Base-by-base conservation (phyloP, 2,329 filamentous ascomycete genomes). In the Camillea tinctor region DNA sequence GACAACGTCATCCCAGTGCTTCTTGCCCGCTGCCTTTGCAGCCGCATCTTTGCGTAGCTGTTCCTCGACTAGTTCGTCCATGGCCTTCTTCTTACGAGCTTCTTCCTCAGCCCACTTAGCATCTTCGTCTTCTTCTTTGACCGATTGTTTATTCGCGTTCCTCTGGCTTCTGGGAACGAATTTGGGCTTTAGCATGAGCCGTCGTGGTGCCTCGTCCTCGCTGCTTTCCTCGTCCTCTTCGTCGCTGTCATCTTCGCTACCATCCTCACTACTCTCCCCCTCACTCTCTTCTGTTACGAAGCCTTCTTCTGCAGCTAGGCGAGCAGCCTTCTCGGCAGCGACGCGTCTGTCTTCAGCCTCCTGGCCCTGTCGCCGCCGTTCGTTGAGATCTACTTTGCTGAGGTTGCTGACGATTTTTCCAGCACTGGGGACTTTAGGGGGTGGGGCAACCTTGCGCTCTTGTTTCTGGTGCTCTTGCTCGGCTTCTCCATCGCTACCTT, bases 31-130 rank as follows among this genome's bases (percentile, higher is more conserved):
- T 0, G 88, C 88, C 57, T 88, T 86, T 21, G 90, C 91, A 3
- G 89, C 89, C 0, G 91, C 84, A 69, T 94, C 90, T 66, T 91
- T 91, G 69, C 90, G 88, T 50, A 98, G 87, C 72, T 98, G 93
- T 68, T 93, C 92, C 72, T 97, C 92, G 15, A 99, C 87, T 9
- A 98, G 79, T 59, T 85, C 88, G 73, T 97, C 89, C 13, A 90
- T 86, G 60, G 89, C 86, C 48, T 89, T 88, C 72, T 89, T 88
- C 63, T 85, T 87, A 40, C 86, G 84, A 1, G 82, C 86, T 59
- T 79, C 77, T 13, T 75, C 73, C 21, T 73, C 72, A 2, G 64
- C 72, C 52, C 67, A 49, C 57, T 50, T 67, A 48, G 52, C 66
- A 61, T 50, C 67, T 56, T 61, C 57, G 53, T 64, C 71, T 60